A percentile compares a stretch with the other conserved stretches of the same genome.
Conservation (phyloP, 768 basidiomycete species). For the Tremella mesenterica region DNA sequence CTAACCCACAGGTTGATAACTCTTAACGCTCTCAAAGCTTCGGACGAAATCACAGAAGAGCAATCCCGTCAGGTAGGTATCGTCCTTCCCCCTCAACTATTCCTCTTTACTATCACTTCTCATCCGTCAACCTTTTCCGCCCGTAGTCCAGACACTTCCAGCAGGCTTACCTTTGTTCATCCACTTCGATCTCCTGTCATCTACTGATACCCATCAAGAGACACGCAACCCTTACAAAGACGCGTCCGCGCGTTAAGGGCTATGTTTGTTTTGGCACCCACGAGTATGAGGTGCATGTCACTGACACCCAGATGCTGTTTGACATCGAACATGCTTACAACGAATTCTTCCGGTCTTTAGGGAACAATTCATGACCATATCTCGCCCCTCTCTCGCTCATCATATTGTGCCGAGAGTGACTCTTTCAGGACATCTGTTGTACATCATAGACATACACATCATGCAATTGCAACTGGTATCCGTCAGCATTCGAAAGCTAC, state of each 20-base stretch:
- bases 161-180: no score
- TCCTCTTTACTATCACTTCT: not conserved
- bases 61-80: constrained; percentile 73
- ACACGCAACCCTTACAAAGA: no score
- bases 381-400: no score
- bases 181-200: no score
- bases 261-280: no score
- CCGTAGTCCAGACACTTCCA: no score
- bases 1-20: constrained; percentile 68
- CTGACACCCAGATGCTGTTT: constrained; percentile 94
- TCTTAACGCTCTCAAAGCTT: constrained; percentile 92
- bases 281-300: no score
- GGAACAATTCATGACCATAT: constrained; percentile 15
- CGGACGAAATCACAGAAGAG: constrained; percentile 90
- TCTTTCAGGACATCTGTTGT: no score
- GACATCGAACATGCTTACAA: constrained; percentile 95
- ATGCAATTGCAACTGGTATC: not conserved
- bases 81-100: not conserved
- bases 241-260: no score
- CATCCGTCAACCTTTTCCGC: no score
- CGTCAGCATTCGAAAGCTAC: not conserved
- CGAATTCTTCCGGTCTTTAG: constrained; percentile 61
- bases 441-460: not conserved
- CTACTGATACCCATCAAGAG: no score
- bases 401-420: not conserved